These are phyloP conservation scores for Saccharum officinarum DNA, from an alignment of 176 grass and related monocot genomes.

Conservation along the genomic window DNA sequence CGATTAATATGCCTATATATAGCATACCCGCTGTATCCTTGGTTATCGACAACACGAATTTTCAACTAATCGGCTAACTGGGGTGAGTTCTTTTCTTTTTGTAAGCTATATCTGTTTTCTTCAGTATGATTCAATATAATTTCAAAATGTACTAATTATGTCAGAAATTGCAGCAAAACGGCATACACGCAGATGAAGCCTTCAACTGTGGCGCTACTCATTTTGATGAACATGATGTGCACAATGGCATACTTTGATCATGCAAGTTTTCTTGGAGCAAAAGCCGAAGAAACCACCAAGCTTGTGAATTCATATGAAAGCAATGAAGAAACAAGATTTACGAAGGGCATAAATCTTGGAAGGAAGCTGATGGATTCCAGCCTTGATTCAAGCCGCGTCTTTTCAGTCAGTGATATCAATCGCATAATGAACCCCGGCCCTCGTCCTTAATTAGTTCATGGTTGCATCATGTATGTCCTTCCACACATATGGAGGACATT, in stretches of 20 bases:
- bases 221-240: neutral
- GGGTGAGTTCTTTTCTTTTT: neutral
- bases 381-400: too few relatives aligned
- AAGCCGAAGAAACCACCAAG: neutral
- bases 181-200: neutral
- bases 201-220: neutral
- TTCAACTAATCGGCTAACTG: neutral
- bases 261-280: neutral
- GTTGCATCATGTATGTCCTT: too few relatives aligned
- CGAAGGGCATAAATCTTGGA: too few relatives aligned
- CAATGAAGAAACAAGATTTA: too few relatives aligned
- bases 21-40: neutral
- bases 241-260: neutral
- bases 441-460: too few relatives aligned
- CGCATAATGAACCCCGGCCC: too few relatives aligned
- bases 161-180: neutral
- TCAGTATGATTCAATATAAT: neutral
- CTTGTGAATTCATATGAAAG: too few relatives aligned
- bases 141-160: neutral
- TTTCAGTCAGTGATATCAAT: too few relatives aligned
- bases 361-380: too few relatives aligned
- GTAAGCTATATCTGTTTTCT: neutral
- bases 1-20: neutral
- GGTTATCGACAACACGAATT: neutral
- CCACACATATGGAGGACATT: too few relatives aligned